A percentile compares a stretch with the other conserved stretches of the same genome.
Evolutionary conservation across 805 yeast species (phyloP).

Genomic region (Kodamaea kakaduensis): DNA sequence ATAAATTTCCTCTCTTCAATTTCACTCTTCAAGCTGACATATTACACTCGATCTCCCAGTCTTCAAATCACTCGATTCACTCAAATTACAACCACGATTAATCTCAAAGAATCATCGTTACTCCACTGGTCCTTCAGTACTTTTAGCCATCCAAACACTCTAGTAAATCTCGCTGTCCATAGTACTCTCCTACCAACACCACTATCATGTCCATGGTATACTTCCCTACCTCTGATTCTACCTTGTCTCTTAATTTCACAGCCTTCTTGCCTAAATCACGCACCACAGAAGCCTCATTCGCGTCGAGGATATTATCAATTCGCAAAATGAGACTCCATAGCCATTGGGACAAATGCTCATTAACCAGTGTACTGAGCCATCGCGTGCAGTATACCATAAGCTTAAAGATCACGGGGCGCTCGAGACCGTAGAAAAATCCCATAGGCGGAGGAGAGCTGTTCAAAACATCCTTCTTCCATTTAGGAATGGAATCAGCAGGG

Average conservation of each 20-base stretch:
- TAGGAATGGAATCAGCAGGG: slow-evolving; percentile 4
- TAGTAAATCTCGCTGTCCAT: slow-evolving; percentile 33
- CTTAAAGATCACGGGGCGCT: slow-evolving; percentile 31
- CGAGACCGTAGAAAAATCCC: slow-evolving; percentile 19
- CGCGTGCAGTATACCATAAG: slow-evolving; percentile 32
- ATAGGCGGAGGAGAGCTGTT: slow-evolving; percentile 27
- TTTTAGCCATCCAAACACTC: background rate
- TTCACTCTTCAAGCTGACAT: too few relatives aligned
- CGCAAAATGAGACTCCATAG: slow-evolving; percentile 32
- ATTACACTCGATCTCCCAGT: too few relatives aligned
- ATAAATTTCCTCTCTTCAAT: background rate
- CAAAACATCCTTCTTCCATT: slow-evolving; percentile 31
- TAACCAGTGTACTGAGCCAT: slow-evolving; percentile 33
- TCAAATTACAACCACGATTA: too few relatives aligned
- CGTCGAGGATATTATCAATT: slow-evolving; percentile 32
- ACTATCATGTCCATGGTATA: slow-evolving; percentile 31
- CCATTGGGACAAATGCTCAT: slow-evolving; percentile 31
- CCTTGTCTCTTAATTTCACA: slow-evolving; percentile 19
- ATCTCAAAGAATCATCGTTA: too few relatives aligned
- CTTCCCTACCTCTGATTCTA: slow-evolving; percentile 12
- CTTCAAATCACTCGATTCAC: too few relatives aligned
- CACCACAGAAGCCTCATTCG: slow-evolving; percentile 29
- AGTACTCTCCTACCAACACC: slow-evolving; percentile 30
- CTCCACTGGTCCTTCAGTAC: too few relatives aligned
- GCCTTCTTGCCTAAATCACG: slow-evolving; percentile 40